Evolutionary conservation across 345 rosid genomes (phyloP).

Genomic region (Bruguiera parviflora): DNA sequence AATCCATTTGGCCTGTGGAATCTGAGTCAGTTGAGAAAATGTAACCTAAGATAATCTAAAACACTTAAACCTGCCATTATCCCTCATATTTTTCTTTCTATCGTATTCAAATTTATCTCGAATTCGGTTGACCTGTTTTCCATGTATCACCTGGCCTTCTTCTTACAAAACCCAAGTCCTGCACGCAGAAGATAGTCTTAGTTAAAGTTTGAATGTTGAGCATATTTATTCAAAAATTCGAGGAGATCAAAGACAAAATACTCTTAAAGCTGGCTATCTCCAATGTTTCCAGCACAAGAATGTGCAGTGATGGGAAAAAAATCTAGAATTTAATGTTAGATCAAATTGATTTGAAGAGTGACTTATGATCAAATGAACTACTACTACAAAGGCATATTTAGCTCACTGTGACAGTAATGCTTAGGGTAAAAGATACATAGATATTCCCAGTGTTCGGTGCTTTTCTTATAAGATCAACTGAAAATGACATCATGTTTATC

Average conservation of each 20-base stretch:
- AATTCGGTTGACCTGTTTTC: slow-evolving; percentile 56
- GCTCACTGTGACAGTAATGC: too few relatives aligned
- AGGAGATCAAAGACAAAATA: not conserved
- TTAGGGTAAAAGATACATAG: too few relatives aligned
- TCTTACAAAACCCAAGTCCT: slow-evolving; percentile 53
- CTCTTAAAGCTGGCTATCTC: too few relatives aligned
- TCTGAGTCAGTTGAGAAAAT: not conserved
- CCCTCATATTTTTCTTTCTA: slow-evolving; percentile 71
- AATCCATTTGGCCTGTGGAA: not conserved
- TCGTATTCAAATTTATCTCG: slow-evolving; percentile 82
- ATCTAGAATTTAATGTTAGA: too few relatives aligned
- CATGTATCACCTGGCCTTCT: slow-evolving; percentile 51
- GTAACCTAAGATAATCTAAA: not conserved
- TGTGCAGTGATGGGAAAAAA: not conserved
- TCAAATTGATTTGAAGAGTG: too few relatives aligned
- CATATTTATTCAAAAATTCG: not conserved
- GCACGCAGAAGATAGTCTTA: slow-evolving; percentile 11
- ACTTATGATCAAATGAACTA: too few relatives aligned
- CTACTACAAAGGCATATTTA: too few relatives aligned
- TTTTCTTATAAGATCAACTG: too few relatives aligned
- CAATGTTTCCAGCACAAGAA: not conserved
- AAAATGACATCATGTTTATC: too few relatives aligned
- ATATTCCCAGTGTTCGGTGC: too few relatives aligned
- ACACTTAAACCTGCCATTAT: slow-evolving; percentile 46
- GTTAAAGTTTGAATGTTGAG: not conserved